Conservation (phyloP, 2,329 filamentous ascomycete genomes). For the Scortechinia acanthostroma region DNA sequence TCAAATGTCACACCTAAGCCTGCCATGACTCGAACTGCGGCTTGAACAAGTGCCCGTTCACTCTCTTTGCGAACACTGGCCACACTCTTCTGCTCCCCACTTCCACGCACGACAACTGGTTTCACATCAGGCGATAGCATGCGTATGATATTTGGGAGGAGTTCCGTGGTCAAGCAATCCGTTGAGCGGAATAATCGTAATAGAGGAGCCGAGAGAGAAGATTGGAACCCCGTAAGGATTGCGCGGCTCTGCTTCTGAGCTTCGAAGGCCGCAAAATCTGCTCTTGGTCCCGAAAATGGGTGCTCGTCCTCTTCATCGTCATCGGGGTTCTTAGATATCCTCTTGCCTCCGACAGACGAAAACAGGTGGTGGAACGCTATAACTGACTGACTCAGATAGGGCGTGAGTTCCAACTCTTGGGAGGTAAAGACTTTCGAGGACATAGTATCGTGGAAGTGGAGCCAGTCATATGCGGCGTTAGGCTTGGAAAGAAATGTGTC, state of each 20-base stretch:
- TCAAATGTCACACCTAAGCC: constrained; percentile 56
- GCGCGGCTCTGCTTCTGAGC: constrained; percentile 47
- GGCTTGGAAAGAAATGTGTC: constrained; percentile 61
- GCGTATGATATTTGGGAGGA: constrained; percentile 52
- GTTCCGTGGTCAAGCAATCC: constrained; percentile 50
- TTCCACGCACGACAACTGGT: constrained; percentile 43
- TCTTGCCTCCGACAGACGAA: constrained; percentile 17
- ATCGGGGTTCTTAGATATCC: neutral
- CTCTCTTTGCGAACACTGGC: constrained; percentile 58
- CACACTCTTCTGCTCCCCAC: constrained; percentile 11
- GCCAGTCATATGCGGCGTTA: constrained; percentile 56
- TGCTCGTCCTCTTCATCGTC: constrained; percentile 30
- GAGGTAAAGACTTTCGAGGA: constrained; percentile 47
- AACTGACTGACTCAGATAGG: constrained; percentile 55
- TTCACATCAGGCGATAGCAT: constrained; percentile 60
- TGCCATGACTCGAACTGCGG: constrained; percentile 55
- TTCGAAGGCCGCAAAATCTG: constrained; percentile 54
- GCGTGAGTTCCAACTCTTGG: constrained; percentile 61
- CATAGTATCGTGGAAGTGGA: constrained; percentile 58
- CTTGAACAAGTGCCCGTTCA: constrained; percentile 50
- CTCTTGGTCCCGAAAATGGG: constrained; percentile 50
- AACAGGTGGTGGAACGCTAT: constrained; percentile 65
- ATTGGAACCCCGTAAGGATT: constrained; percentile 44
- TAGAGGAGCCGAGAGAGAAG: constrained; percentile 20
- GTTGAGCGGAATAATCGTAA: constrained; percentile 5